These are phyloP conservation scores for Oryza rufipogon DNA, from an alignment of 176 grass and related monocot species.

Conservation along the genomic window DNA sequence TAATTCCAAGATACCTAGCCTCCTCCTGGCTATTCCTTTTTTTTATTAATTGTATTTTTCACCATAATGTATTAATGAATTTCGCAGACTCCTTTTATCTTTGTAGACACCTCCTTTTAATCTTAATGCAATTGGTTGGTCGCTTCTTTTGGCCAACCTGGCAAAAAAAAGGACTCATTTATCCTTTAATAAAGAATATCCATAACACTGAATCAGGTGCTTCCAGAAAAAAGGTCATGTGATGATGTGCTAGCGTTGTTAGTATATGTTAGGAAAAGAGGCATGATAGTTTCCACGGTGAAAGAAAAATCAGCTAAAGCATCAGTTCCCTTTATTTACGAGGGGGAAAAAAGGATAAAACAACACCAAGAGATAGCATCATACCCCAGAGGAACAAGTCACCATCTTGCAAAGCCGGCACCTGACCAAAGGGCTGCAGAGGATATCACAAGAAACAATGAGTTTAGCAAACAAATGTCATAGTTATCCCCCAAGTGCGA, in stretches of 20 bases:
- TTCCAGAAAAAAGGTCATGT: background rate
- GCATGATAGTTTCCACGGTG: background rate
- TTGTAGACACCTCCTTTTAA: too few relatives aligned
- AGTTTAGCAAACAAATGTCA: background rate
- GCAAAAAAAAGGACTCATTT: too few relatives aligned
- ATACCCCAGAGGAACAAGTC: slow-evolving; percentile 55
- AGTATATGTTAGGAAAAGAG: slow-evolving; percentile 1
- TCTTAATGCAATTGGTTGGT: too few relatives aligned
- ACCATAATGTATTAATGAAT: too few relatives aligned
- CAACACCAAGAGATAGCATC: slow-evolving; percentile 15
- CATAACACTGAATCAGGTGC: background rate
- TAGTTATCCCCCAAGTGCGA: background rate
- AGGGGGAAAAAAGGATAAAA: background rate
- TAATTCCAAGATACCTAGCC: too few relatives aligned
- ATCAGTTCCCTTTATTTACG: background rate
- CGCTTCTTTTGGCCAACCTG: too few relatives aligned
- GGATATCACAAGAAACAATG: background rate
- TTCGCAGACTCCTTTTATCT: too few relatives aligned
- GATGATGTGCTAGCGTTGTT: background rate
- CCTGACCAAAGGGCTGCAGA: slow-evolving; percentile 67
- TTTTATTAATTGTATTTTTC: too few relatives aligned
- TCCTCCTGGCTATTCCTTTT: too few relatives aligned
- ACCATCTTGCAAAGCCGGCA: slow-evolving; percentile 71
- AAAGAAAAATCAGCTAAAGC: background rate
- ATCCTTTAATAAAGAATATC: background rate